A percentile compares a stretch with the other conserved stretches of the same genome.
phyloP scores from a whole-genome alignment of 331 rosid species.

The Saraca asoca region DNA sequence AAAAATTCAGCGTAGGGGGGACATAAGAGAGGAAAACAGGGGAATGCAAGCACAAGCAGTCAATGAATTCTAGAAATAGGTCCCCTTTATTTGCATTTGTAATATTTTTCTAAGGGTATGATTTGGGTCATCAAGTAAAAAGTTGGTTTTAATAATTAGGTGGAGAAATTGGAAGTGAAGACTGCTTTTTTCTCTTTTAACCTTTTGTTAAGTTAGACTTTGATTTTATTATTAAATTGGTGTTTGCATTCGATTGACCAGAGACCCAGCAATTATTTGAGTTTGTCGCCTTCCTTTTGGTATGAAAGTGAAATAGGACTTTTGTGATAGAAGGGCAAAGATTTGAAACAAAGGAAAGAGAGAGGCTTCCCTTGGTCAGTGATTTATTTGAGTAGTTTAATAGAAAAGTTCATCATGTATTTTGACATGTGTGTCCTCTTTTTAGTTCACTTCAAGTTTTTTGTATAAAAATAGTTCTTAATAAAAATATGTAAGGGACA shows the following conservation, averaged over 20 bases:
- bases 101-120: slow-evolving; percentile 30
- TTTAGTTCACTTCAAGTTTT: too few species aligned
- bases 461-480: too few species aligned
- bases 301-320: slow-evolving; percentile 1
- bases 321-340: neutral
- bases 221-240: slow-evolving; percentile 2
- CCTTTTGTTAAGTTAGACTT: slow-evolving; percentile 30
- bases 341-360: slow-evolving; percentile 4
- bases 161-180: slow-evolving; percentile 36
- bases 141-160: slow-evolving; percentile 25
- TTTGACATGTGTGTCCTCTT: slow-evolving; percentile 12
- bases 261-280: slow-evolving; percentile 37
- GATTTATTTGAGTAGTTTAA: neutral
- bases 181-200: neutral
- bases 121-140: slow-evolving; percentile 34
- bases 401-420: slow-evolving; percentile 18
- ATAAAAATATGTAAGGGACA: too few species aligned
- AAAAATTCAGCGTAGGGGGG: slow-evolving; percentile 29
- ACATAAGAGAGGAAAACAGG: slow-evolving; percentile 50
- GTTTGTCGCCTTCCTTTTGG: slow-evolving; percentile 39
- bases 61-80: slow-evolving; percentile 31
- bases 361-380: neutral
- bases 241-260: slow-evolving; percentile 35
- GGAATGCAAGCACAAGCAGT: slow-evolving; percentile 29
- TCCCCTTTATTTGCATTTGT: neutral